A percentile compares a stretch with the other conserved stretches of the same genome.
Evolutionary conservation across 1,284 basidiomycete species (phyloP).

Genomic region (Heterobasidion annosum): DNA sequence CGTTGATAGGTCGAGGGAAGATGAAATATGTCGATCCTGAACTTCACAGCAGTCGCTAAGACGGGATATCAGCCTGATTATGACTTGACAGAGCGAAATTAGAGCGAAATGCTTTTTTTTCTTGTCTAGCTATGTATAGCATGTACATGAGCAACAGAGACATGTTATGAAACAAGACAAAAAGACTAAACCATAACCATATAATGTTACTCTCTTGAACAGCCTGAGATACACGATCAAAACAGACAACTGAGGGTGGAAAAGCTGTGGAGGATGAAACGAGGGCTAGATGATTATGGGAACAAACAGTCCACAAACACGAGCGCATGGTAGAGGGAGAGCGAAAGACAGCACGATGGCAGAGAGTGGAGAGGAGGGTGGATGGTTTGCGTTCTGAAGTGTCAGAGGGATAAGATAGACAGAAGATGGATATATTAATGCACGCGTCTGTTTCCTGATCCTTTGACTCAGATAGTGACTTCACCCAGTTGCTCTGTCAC

Average conservation of each 20-base stretch:
- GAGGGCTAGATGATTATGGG: neutral
- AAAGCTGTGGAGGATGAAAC: neutral
- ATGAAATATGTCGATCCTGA: slow-evolving; percentile 66
- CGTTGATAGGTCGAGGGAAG: slow-evolving; percentile 40
- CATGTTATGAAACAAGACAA: neutral
- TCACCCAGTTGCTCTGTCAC: slow-evolving; percentile 32
- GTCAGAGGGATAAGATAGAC: slow-evolving; percentile 13
- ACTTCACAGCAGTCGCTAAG: slow-evolving; percentile 18
- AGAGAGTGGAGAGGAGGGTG: neutral
- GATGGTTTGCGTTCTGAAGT: neutral
- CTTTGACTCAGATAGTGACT: slow-evolving; percentile 24
- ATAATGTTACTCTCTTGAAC: slow-evolving; percentile 10
- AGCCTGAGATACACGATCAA: slow-evolving; percentile 5
- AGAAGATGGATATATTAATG: slow-evolving; percentile 3
- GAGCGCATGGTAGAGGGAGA: slow-evolving; percentile 4
- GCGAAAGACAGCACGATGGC: neutral
- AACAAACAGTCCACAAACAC: neutral
- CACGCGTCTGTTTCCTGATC: neutral
- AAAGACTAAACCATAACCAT: neutral
- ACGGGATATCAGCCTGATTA: neutral
- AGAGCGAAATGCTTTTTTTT: neutral
- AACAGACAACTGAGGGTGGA: neutral
- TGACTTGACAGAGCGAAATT: neutral
- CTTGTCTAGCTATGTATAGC: neutral
- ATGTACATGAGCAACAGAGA: neutral